phyloP scores from a whole-genome alignment of 2,329 filamentous ascomycete species.

The Aspergillus felis region DNA sequence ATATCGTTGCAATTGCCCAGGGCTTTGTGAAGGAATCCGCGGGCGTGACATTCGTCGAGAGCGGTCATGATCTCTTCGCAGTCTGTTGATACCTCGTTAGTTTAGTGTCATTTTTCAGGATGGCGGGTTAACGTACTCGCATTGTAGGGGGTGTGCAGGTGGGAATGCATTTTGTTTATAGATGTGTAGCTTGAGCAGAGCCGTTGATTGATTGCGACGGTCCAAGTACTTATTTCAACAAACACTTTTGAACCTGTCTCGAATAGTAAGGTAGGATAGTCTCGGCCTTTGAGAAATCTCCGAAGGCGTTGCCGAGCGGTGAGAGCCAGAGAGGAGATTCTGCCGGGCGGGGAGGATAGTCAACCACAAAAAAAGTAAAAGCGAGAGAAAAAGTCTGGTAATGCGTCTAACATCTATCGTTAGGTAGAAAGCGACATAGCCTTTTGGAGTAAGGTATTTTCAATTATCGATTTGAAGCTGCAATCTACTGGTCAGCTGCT shows the following conservation, averaged over 20 bases:
- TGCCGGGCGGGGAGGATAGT: slow-evolving; percentile 28
- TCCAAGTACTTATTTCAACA: not conserved
- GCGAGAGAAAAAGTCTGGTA: slow-evolving; percentile 20
- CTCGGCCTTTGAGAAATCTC: slow-evolving; percentile 5
- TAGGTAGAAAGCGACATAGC: not conserved
- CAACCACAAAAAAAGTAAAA: slow-evolving; percentile 16
- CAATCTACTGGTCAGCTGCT: not conserved
- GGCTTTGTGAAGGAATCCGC: slow-evolving; percentile 88
- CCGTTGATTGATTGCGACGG: not conserved
- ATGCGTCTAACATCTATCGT: slow-evolving; percentile 11
- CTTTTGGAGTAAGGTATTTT: not conserved
- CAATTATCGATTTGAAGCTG: not conserved
- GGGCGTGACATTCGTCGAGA: slow-evolving; percentile 91
- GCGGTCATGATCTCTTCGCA: slow-evolving; percentile 92
- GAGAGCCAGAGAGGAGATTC: slow-evolving; percentile 18
- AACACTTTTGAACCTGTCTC: not conserved
- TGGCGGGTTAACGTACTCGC: slow-evolving; percentile 56
- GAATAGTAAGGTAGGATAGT: not conserved
- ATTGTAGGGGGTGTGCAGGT: slow-evolving; percentile 90
- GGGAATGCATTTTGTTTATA: slow-evolving; percentile 77
- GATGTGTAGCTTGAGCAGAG: slow-evolving; percentile 7
- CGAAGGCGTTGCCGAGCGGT: slow-evolving; percentile 23
- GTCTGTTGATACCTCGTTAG: slow-evolving; percentile 50
- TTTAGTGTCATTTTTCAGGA: not conserved
- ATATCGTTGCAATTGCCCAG: slow-evolving; percentile 84